Evolutionary conservation across 306 rosid species (phyloP).

Genomic region (Quercus engelmannii): DNA sequence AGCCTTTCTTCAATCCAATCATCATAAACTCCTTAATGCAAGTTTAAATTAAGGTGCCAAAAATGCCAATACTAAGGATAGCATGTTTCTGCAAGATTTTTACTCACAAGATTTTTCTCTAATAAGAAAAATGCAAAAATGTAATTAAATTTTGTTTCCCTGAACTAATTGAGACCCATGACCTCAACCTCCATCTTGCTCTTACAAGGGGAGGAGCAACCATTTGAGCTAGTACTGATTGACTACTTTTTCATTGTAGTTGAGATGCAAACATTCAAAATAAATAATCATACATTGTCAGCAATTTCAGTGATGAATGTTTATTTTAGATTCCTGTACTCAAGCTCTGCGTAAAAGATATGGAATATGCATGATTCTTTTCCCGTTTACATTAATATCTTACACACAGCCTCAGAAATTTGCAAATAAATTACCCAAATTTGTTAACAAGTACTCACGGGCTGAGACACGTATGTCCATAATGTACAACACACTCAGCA

Average conservation of each 20-base stretch:
- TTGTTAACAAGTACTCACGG: slow-evolving; percentile 50
- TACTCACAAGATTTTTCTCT: neutral
- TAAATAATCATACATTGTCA: neutral
- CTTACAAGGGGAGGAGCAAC: no score
- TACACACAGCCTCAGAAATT: neutral
- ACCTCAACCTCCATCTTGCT: no score
- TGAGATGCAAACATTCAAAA: neutral
- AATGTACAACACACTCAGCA: slow-evolving; percentile 80
- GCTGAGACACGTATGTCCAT: slow-evolving; percentile 90
- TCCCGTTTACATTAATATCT: no score
- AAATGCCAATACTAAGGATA: neutral
- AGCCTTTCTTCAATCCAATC: neutral
- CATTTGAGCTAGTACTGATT: no score
- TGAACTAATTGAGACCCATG: neutral
- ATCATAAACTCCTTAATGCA: neutral
- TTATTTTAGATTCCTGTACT: no score
- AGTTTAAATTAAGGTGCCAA: neutral
- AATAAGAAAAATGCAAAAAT: neutral
- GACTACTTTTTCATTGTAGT: neutral
- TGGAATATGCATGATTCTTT: neutral
- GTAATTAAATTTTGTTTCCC: neutral
- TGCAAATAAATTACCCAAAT: neutral
- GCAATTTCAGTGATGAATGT: neutral
- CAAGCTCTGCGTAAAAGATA: neutral
- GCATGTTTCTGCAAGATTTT: neutral